Evolutionary conservation across 805 yeast genomes (phyloP).

Genomic region (Suhomyces sp.): DNA sequence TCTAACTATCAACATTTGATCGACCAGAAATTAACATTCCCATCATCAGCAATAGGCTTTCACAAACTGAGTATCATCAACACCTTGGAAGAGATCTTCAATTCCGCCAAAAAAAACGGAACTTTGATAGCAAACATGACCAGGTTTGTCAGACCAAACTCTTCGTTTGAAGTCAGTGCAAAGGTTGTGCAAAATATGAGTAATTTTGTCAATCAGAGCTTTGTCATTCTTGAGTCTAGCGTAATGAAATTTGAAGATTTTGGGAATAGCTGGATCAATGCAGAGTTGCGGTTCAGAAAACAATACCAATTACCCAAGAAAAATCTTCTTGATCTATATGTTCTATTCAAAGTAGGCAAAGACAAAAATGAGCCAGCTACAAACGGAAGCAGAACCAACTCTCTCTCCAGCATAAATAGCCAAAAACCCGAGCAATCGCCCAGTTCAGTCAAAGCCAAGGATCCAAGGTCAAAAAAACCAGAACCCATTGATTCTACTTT

Average conservation of each 20-base stretch:
- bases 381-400: not conserved
- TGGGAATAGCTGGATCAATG: conserved; percentile 40
- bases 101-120: conserved; percentile 48
- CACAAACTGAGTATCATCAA: conserved; percentile 27
- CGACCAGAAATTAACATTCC: conserved; percentile 38
- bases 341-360: conserved; percentile 5
- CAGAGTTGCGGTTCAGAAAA: conserved; percentile 43
- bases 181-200: conserved; percentile 39
- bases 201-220: conserved; percentile 42
- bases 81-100: conserved; percentile 37
- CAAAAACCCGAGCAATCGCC: not conserved
- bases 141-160: conserved; percentile 42
- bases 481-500: conserved; percentile 13
- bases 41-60: conserved; percentile 25
- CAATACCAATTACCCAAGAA: conserved; percentile 28
- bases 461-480: conserved; percentile 13
- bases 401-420: not conserved
- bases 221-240: conserved; percentile 26
- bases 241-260: conserved; percentile 34
- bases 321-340: conserved; percentile 17
- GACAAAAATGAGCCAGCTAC: not conserved
- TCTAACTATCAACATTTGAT: conserved; percentile 43
- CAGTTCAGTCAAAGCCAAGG: conserved; percentile 2
- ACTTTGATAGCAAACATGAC: conserved; percentile 47
- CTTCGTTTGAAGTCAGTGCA: conserved; percentile 30